Percentiles rank a stretch among this genome's conserved stretches.
Evolutionary conservation across 768 basidiomycete species (phyloP).

Genomic region (Xanthoconium stramineum): DNA sequence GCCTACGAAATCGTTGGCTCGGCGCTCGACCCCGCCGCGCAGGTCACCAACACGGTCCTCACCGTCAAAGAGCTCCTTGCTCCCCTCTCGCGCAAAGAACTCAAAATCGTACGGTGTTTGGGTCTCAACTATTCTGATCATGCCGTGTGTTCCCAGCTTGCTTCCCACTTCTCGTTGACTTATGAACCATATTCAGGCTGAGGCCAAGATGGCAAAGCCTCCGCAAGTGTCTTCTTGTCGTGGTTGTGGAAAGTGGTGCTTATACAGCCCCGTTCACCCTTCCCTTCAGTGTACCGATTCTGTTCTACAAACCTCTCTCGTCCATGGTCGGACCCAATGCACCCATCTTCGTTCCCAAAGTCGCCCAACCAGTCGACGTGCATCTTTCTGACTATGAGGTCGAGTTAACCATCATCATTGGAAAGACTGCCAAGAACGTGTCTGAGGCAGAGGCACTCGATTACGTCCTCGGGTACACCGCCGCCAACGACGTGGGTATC

Average conservation of each 20-base stretch:
- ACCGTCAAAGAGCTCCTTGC: constrained; percentile 70
- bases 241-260: neutral
- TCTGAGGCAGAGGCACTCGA: constrained; percentile 77
- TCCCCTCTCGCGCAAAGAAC: constrained; percentile 63
- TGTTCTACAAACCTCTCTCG: constrained; percentile 77
- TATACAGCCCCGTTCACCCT: neutral
- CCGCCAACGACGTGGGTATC: constrained; percentile 64
- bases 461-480: constrained; percentile 83
- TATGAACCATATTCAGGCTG: constrained; percentile 42
- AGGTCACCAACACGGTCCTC: constrained; percentile 58
- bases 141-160: constrained; percentile 46
- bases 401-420: constrained; percentile 79
- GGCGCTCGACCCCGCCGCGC: constrained; percentile 61
- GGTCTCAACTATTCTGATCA: constrained; percentile 86
- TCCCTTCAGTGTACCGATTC: constrained; percentile 53
- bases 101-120: constrained; percentile 70
- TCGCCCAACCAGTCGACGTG: constrained; percentile 64
- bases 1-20: constrained; percentile 73
- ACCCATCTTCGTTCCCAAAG: constrained; percentile 60
- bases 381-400: constrained; percentile 83
- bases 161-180: neutral
- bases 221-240: constrained; percentile 40
- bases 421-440: constrained; percentile 77
- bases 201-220: constrained; percentile 62
- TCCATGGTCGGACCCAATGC: constrained; percentile 70